Base-by-base conservation (phyloP, 2,329 filamentous ascomycete species). In the Curvularia verruculosa region DNA sequence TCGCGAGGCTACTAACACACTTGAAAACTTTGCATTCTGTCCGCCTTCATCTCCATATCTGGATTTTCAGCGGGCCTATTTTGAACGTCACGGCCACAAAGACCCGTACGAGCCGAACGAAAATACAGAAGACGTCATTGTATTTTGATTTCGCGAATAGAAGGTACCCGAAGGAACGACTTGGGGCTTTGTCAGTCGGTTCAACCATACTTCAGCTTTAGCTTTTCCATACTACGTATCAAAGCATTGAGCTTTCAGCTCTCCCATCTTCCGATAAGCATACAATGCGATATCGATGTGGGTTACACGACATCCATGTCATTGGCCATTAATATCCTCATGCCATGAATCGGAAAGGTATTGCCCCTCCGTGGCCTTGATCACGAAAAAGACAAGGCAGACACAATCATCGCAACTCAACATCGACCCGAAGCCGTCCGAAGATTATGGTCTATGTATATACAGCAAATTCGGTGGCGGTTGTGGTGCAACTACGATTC, bases 21-120 rank as follows among this genome's bases (percentile, higher is more conserved):
- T 75, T 13, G 73, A 75, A 41, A 61, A 74, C 12, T 75, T 75
- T 45, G 73, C 69, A 2, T 67, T 70, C 41, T 75, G 72, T 49
- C 71, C 72, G 1, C 56, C 65, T 8, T 56, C 63, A 6, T 74
- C 71, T 9, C 72, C 72, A 10, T 75, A 75, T 47, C 58, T 57
- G 18, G 50, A 60, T 1, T 58, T 73, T 21, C 67, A 74, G 51
- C 53, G 69, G 49, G 68, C 69, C 3, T 75, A 75, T 45, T 75
- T 75, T 50, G 63, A 70, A 39, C 63, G 66, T 44, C 70, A 75
- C 54, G 72, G 72, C 19, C 73, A 75, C 58, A 72, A 69, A 40
- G 69, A 74, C 57, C 49, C 65, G 15, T 75, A 75, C 50, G 70
- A 71, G 52, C 46, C 37, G 9, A 66, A 62, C 19, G 59, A 49